phyloP scores from a whole-genome alignment of 331 rosid genomes.

The Pyrus hybrid region DNA sequence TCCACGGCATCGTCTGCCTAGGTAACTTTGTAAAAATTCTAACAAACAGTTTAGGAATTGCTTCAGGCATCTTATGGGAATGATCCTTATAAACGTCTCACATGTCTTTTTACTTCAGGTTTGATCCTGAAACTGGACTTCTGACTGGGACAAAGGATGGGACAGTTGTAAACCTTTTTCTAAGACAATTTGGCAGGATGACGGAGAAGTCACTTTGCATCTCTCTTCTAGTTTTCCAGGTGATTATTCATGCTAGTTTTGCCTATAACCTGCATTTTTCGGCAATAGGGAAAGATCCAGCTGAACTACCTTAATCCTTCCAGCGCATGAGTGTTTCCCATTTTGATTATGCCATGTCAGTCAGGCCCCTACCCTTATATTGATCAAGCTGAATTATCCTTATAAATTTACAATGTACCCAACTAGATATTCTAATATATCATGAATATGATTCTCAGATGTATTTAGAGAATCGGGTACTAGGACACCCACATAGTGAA shows the following conservation, averaged over 20 bases:
- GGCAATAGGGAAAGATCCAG: background rate
- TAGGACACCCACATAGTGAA: background rate
- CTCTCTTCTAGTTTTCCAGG: constrained; percentile 93
- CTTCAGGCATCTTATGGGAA: constrained; percentile 5
- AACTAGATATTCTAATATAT: background rate
- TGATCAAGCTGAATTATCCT: too few relatives aligned
- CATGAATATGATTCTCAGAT: background rate
- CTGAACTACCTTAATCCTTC: background rate
- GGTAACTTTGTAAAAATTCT: constrained; percentile 31
- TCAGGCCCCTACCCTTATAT: background rate
- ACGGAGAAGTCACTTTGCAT: constrained; percentile 78
- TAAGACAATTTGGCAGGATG: constrained; percentile 62
- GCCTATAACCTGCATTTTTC: background rate
- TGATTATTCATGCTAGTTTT: constrained; percentile 7
- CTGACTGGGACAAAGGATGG: constrained; percentile 96
- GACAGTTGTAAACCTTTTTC: constrained; percentile 81
- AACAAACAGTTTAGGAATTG: background rate
- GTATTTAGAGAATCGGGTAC: background rate
- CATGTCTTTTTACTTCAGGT: constrained; percentile 34
- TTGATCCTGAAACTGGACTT: constrained; percentile 73
- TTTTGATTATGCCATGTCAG: background rate
- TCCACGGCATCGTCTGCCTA: constrained; percentile 92
- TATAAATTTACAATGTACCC: background rate
- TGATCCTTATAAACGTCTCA: constrained; percentile 11
- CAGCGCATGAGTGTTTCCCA: background rate